Conservation (phyloP, 1,284 basidiomycete species). For the Malassezia arunalokei region DNA sequence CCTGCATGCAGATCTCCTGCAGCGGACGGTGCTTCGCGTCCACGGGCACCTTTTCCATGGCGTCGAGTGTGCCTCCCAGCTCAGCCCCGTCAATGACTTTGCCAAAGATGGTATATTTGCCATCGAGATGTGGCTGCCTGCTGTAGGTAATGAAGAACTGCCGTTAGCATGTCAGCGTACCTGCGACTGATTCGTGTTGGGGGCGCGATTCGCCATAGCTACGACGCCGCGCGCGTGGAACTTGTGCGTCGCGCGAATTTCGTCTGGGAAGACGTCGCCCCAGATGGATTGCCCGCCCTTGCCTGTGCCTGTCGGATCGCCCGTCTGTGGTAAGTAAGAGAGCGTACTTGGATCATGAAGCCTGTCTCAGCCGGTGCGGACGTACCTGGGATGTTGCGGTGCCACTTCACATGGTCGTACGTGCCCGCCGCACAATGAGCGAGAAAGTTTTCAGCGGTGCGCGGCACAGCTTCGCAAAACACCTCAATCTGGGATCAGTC, state of each 20-base stretch:
- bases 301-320: constrained; percentile 91
- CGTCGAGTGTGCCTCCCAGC: constrained; percentile 28
- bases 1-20: constrained; percentile 65
- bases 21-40: constrained; percentile 78
- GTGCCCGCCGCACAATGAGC: constrained; percentile 79
- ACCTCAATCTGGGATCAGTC: constrained; percentile 63
- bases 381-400: constrained; percentile 49
- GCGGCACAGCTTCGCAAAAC: constrained; percentile 90
- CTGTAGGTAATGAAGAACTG: constrained; percentile 43
- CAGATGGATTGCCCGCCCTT: constrained; percentile 82
- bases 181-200: constrained; percentile 37
- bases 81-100: constrained; percentile 41
- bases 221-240: constrained; percentile 38
- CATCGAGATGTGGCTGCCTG: constrained; percentile 37
- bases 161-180: not conserved
- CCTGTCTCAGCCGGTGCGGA: constrained; percentile 50
- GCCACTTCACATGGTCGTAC: constrained; percentile 77
- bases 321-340: constrained; percentile 63
- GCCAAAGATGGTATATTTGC: constrained; percentile 41
- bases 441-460: constrained; percentile 92
- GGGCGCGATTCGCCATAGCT: constrained; percentile 43
- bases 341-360: constrained; percentile 87
- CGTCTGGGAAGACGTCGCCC: constrained; percentile 91
- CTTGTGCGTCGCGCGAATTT: constrained; percentile 54
- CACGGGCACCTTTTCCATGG: constrained; percentile 66